phyloP scores from a whole-genome alignment of 2,329 filamentous ascomycete genomes.

The Iodosphaeria phyllophila region DNA sequence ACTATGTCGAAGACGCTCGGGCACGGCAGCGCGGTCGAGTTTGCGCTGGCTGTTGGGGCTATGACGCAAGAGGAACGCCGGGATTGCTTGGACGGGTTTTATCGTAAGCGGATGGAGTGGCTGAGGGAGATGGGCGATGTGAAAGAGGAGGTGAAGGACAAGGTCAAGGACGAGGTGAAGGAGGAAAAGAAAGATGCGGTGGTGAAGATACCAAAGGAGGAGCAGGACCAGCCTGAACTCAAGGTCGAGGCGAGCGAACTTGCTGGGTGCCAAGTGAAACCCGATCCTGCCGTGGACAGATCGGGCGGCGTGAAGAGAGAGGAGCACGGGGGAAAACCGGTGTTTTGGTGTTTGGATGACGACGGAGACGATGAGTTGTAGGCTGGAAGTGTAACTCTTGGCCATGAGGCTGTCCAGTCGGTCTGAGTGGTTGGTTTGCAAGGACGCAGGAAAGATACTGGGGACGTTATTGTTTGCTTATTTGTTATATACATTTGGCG shows the following conservation, averaged over 20 bases:
- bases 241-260: neutral
- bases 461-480: no score
- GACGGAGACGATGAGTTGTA: no score
- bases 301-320: no score
- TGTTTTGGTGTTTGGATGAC: no score
- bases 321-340: no score
- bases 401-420: no score
- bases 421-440: no score
- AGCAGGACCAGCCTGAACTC: no score
- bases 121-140: slow-evolving; percentile 15
- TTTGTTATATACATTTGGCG: no score
- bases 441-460: no score
- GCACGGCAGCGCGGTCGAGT: slow-evolving; percentile 59
- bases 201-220: slow-evolving; percentile 3
- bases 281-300: no score
- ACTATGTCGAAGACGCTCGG: slow-evolving; percentile 71
- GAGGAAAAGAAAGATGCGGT: slow-evolving; percentile 1
- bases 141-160: slow-evolving; percentile 4
- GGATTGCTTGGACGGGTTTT: slow-evolving; percentile 66
- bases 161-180: slow-evolving; percentile 1
- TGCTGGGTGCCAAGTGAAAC: neutral
- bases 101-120: slow-evolving; percentile 42
- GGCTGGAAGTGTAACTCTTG: no score
- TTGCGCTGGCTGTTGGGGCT: slow-evolving; percentile 76
- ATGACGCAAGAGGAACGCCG: slow-evolving; percentile 75